These are phyloP conservation scores for Fusarium napiforme DNA, from an alignment of 2,329 filamentous ascomycete genomes.

Conservation along the genomic window DNA sequence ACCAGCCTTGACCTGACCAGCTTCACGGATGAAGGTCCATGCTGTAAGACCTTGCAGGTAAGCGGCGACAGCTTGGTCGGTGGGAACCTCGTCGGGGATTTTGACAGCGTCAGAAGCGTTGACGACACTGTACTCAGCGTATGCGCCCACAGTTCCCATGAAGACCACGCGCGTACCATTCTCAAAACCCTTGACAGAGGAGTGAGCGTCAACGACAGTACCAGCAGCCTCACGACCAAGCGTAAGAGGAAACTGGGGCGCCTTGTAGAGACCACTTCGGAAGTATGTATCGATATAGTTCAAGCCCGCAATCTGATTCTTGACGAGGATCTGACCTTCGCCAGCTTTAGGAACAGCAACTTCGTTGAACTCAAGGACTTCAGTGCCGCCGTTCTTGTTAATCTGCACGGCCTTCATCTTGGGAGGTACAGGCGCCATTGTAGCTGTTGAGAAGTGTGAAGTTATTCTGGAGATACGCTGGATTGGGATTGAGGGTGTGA, in stretches of 20 bases:
- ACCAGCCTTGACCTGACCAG: slow-evolving; percentile 77
- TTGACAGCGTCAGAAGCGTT: slow-evolving; percentile 66
- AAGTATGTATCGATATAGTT: slow-evolving; percentile 96
- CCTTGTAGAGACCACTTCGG: slow-evolving; percentile 82
- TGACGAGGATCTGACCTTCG: slow-evolving; percentile 80
- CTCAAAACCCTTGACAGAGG: slow-evolving; percentile 64
- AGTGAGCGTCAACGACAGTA: slow-evolving; percentile 70
- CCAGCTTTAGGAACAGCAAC: slow-evolving; percentile 73
- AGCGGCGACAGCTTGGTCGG: slow-evolving; percentile 73
- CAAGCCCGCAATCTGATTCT: slow-evolving; percentile 82
- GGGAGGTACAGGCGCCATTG: slow-evolving; percentile 79
- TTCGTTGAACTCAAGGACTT: slow-evolving; percentile 78
- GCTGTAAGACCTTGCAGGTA: slow-evolving; percentile 88
- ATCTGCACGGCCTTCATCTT: slow-evolving; percentile 76
- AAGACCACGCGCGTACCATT: slow-evolving; percentile 79
- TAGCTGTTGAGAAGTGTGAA: slow-evolving; percentile 45
- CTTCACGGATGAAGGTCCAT: slow-evolving; percentile 80
- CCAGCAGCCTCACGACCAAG: slow-evolving; percentile 85
- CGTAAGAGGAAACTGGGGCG: slow-evolving; percentile 74
- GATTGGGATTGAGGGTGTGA: neutral
- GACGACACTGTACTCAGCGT: slow-evolving; percentile 67
- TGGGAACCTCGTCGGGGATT: slow-evolving; percentile 70
- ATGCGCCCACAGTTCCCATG: slow-evolving; percentile 62
- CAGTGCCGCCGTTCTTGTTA: slow-evolving; percentile 71
- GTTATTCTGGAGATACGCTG: slow-evolving; percentile 18